Evolutionary conservation across 1,139 yeast species (phyloP).

Genomic region (Geotrichum cucujoidarum): DNA sequence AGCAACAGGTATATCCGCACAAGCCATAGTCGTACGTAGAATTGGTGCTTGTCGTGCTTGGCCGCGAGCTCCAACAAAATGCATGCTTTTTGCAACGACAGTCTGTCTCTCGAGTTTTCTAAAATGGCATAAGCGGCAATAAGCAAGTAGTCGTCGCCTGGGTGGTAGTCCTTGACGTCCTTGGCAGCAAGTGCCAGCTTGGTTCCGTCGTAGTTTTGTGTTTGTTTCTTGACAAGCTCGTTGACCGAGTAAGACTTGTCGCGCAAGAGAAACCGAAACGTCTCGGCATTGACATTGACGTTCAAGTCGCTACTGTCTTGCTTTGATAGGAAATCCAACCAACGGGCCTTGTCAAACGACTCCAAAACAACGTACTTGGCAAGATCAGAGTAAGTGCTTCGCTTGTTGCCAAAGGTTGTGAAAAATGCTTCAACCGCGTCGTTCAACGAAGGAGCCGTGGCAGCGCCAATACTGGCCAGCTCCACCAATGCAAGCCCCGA

Average conservation of each 20-base stretch:
- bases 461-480: conserved; percentile 30
- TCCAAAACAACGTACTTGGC: conserved; percentile 35
- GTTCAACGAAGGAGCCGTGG: conserved; percentile 15
- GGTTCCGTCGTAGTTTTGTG: conserved; percentile 39
- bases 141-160: conserved; percentile 61
- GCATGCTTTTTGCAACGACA: conserved; percentile 35
- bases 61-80: conserved; percentile 48
- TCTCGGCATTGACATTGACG: conserved; percentile 48
- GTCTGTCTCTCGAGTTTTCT: conserved; percentile 21
- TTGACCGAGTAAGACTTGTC: conserved; percentile 19
- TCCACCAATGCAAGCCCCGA: conserved; percentile 52
- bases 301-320: conserved; percentile 36
- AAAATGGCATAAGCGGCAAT: conserved; percentile 40
- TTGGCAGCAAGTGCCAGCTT: conserved; percentile 37
- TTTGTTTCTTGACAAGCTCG: conserved; percentile 28
- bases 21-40: conserved; percentile 64
- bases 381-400: conserved; percentile 60
- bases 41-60: conserved; percentile 56
- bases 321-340: conserved; percentile 12
- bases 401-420: conserved; percentile 44
- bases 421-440: conserved; percentile 44
- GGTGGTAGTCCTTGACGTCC: conserved; percentile 55
- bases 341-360: conserved; percentile 20
- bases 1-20: conserved; percentile 57
- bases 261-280: conserved; percentile 38